Conservation (phyloP, 1,139 yeast species). For the Sugiyamaella neomexicana region DNA sequence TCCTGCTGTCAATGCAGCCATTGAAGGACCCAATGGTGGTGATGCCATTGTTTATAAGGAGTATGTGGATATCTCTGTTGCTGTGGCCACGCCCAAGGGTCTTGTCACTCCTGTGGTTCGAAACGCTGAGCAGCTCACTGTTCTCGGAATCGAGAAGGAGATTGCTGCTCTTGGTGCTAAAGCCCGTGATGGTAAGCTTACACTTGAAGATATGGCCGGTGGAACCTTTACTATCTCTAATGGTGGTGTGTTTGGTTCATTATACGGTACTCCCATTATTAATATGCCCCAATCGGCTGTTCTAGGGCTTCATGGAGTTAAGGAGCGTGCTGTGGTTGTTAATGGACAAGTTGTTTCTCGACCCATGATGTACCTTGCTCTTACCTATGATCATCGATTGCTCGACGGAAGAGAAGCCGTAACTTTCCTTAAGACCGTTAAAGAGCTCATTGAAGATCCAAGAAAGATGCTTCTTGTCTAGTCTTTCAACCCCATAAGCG, state of each 20-base stretch:
- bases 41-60: constrained; percentile 96
- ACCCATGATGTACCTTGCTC: constrained; percentile 99
- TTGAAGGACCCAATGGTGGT: constrained; percentile 67
- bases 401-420: constrained; percentile 99
- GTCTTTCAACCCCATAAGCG: background rate
- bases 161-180: constrained; percentile 78
- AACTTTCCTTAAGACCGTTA: constrained; percentile 90
- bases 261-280: constrained; percentile 97
- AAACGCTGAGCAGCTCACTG: constrained; percentile 90
- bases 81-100: constrained; percentile 99
- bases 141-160: constrained; percentile 87
- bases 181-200: constrained; percentile 96
- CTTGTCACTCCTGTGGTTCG: constrained; percentile 97
- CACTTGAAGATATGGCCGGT: constrained; percentile 98
- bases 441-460: constrained; percentile 98
- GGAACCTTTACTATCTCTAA: constrained; percentile 98
- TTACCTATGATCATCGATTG: constrained; percentile 97
- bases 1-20: constrained; percentile 94
- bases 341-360: constrained; percentile 94
- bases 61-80: constrained; percentile 92
- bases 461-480: constrained; percentile 83
- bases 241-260: constrained; percentile 98
- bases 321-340: constrained; percentile 96
- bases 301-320: constrained; percentile 94
- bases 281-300: constrained; percentile 99